Base-by-base conservation (phyloP, 2,329 filamentous ascomycete species). In the Pseudogymnoascus sp. region DNA sequence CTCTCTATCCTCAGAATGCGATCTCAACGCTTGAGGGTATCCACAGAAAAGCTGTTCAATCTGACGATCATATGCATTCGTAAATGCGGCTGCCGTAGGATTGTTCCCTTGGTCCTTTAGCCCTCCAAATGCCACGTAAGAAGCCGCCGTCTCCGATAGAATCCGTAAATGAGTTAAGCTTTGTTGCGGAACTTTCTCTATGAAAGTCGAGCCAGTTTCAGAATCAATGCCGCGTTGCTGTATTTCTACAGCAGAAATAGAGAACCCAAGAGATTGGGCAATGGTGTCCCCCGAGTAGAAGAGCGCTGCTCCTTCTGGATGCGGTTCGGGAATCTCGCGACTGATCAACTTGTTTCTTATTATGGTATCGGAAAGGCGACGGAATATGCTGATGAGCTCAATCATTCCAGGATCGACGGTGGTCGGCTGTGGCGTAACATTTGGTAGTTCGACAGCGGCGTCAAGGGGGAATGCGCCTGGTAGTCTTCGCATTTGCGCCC, bases 201-300 rank as follows among this genome's bases (percentile, higher is more conserved):
- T 75, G 50, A 97, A 76, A 4, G 88, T 93, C 73, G 85, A 81
- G 60, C 89, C 87, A 54, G 84, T 82, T 65, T 88, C 84, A 21
- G 86, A 85, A 67, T 90, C 88, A 3, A 91, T 79, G 5, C 94
- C 94, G 68, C 94, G 88, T 72, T 97, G 92, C 65, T 92, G 87
- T 66, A 97, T 96, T 75, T 99, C 94, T 3, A 90, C 86, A 0
- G 92, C 86, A 7, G 92, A 87, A 63, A 99, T 92, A 0, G 92
- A 93, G 71, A 86, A 91, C 1, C 90, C 93, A 11, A 97, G 84
- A 1, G 85, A 79, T 62, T 81, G 80, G 11, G 85, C 82, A 9
- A 92, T 74, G 1, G 81, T 81, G 67, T 89, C 85, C 62, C 81
- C 82, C 21, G 73, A 75, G 61, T 74, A 76, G 4, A 87, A 71